phyloP scores from a whole-genome alignment of 1,284 basidiomycete species.

The Cystobasidium slooffiae region DNA sequence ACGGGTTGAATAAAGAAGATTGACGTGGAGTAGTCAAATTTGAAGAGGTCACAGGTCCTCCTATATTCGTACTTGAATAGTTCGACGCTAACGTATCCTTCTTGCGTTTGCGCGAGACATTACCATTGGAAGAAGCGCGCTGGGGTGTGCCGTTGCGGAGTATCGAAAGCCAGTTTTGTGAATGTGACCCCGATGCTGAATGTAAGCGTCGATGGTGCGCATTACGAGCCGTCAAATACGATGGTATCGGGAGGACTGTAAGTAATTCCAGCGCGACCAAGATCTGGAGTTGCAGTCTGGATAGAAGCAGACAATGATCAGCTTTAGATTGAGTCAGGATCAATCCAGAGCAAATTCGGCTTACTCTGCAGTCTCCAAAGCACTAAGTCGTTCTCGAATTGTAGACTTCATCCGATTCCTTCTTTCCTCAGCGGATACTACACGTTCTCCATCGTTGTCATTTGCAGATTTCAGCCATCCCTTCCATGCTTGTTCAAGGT shows the following conservation, averaged over 20 bases:
- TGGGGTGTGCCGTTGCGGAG: conserved; percentile 17
- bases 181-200: not conserved
- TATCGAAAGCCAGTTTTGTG: conserved; percentile 26
- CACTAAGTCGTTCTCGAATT: conserved; percentile 11
- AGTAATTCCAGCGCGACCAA: conserved; percentile 29
- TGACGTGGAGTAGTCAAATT: conserved; percentile 23
- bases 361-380: conserved; percentile 37
- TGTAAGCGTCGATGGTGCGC: conserved; percentile 14
- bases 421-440: not conserved
- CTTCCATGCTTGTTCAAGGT: conserved; percentile 1
- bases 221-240: not conserved
- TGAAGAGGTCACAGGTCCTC: not conserved
- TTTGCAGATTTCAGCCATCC: conserved; percentile 2
- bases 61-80: not conserved
- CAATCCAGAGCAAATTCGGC: not conserved
- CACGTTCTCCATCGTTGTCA: not conserved
- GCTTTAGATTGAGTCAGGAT: not conserved
- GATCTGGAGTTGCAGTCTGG: conserved; percentile 41
- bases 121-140: not conserved
- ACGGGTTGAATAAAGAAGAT: not conserved
- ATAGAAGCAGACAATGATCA: not conserved
- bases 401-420: not conserved
- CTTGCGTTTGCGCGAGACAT: conserved; percentile 8
- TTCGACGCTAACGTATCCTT: not conserved
- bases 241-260: conserved; percentile 21